These are phyloP conservation scores for Hypomontagnella monticulosa DNA, from an alignment of 495 filamentous ascomycete genomes.

Conservation along the genomic window DNA sequence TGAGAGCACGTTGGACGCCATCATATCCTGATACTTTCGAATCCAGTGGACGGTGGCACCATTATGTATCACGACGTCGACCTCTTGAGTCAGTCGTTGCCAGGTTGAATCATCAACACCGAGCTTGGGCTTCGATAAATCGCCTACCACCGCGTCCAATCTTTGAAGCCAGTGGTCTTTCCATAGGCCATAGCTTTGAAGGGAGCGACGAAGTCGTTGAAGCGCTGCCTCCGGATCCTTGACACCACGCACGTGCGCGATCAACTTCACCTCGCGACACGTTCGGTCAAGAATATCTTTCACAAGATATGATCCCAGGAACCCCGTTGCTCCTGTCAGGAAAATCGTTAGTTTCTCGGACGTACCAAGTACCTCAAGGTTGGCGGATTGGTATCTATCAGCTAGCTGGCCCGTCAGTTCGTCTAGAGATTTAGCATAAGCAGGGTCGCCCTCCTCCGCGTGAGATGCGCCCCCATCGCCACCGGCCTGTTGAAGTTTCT, in stretches of 20 bases:
- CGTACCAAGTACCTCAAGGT: constrained; percentile 41
- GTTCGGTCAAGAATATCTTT: constrained; percentile 73
- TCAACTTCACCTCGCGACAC: constrained; percentile 68
- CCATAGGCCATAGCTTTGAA: constrained; percentile 84
- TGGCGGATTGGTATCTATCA: constrained; percentile 51
- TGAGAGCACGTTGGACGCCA: constrained; percentile 79
- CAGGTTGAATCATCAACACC: constrained; percentile 72
- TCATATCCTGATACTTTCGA: constrained; percentile 77
- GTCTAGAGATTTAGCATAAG: constrained; percentile 69
- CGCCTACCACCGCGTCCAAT: constrained; percentile 74
- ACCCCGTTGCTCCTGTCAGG: constrained; percentile 91
- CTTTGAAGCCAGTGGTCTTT: constrained; percentile 70
- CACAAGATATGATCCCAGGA: constrained; percentile 85
- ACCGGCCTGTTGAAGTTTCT: constrained; percentile 41
- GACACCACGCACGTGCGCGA: constrained; percentile 77
- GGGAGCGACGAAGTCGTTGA: constrained; percentile 62
- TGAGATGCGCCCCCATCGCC: constrained; percentile 46
- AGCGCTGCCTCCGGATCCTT: constrained; percentile 60
- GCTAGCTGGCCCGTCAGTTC: constrained; percentile 50
- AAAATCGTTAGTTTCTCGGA: constrained; percentile 69
- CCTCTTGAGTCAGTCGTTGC: constrained; percentile 69
- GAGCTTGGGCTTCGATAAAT: constrained; percentile 75
- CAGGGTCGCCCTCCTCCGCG: constrained; percentile 70
- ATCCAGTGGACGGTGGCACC: constrained; percentile 92
- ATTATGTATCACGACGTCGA: constrained; percentile 89